phyloP scores from a whole-genome alignment of 331 rosid species.

The Rosa hybrid region DNA sequence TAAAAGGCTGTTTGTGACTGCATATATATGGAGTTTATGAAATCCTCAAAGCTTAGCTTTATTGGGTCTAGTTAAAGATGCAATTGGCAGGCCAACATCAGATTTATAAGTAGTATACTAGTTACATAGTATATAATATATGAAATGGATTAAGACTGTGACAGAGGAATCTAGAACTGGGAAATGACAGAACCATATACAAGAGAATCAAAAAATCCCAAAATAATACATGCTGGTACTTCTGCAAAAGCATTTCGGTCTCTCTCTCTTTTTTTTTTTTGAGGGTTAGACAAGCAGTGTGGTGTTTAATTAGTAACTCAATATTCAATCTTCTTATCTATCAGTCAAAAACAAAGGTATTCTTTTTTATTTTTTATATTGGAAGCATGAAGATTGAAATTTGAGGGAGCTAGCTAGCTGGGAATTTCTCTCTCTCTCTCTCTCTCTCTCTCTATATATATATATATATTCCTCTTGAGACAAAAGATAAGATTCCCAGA shows the following conservation, averaged over 20 bases:
- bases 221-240: slow-evolving; percentile 8
- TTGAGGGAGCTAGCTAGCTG: slow-evolving; percentile 1
- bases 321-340: slow-evolving; percentile 21
- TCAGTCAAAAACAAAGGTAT: slow-evolving; percentile 25
- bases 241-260: slow-evolving; percentile 40
- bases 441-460: neutral
- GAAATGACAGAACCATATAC: slow-evolving; percentile 25
- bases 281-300: neutral
- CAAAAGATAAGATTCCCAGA: slow-evolving; percentile 63
- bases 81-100: slow-evolving; percentile 51
- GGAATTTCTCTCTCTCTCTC: too few species aligned
- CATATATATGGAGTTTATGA: slow-evolving; percentile 56
- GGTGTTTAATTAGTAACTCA: neutral
- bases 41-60: slow-evolving; percentile 52
- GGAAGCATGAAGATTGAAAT: neutral
- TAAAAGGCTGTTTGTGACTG: slow-evolving; percentile 91
- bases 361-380: neutral
- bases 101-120: neutral
- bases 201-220: slow-evolving; percentile 28
- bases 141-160: slow-evolving; percentile 41
- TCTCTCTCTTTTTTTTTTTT: neutral
- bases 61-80: slow-evolving; percentile 88
- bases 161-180: slow-evolving; percentile 50
- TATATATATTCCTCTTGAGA: slow-evolving; percentile 25
- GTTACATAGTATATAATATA: slow-evolving; percentile 13